phyloP scores from a whole-genome alignment of 257 asterid species.

The Solanum appendiculatum region DNA sequence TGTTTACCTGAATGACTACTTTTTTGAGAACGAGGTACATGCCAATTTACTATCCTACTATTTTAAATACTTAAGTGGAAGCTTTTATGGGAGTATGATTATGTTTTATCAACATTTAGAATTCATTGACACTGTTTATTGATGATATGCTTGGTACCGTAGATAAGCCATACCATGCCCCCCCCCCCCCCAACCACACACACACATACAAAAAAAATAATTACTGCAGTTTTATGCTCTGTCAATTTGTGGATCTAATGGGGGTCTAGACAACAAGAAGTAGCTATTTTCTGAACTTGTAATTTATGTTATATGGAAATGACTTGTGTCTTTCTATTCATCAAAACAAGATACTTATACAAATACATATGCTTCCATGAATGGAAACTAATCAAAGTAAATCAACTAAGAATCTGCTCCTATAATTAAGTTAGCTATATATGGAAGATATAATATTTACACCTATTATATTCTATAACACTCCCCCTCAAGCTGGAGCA shows the following conservation, averaged over 20 bases:
- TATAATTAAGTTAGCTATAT: too few species aligned
- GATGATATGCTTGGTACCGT: background rate
- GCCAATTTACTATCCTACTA: background rate
- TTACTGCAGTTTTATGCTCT: background rate
- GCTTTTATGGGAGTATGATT: background rate
- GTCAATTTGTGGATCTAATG: background rate
- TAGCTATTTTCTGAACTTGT: background rate
- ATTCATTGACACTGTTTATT: background rate
- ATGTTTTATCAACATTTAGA: background rate
- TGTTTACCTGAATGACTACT: constrained; percentile 60
- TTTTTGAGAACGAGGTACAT: constrained; percentile 67
- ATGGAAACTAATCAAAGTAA: too few species aligned
- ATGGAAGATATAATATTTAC: too few species aligned
- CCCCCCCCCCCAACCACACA: too few species aligned
- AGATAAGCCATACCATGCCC: background rate
- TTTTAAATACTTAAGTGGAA: background rate
- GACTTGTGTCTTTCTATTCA: too few species aligned
- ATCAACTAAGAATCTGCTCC: too few species aligned
- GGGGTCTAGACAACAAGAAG: background rate
- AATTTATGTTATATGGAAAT: too few species aligned
- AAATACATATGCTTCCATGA: too few species aligned
- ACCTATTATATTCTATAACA: too few species aligned
- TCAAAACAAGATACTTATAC: background rate
- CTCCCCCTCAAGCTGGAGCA: too few species aligned
- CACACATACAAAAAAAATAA: too few species aligned